Base-by-base conservation (phyloP, 78 protist genomes). In the Trichosphaerium sp. region DNA sequence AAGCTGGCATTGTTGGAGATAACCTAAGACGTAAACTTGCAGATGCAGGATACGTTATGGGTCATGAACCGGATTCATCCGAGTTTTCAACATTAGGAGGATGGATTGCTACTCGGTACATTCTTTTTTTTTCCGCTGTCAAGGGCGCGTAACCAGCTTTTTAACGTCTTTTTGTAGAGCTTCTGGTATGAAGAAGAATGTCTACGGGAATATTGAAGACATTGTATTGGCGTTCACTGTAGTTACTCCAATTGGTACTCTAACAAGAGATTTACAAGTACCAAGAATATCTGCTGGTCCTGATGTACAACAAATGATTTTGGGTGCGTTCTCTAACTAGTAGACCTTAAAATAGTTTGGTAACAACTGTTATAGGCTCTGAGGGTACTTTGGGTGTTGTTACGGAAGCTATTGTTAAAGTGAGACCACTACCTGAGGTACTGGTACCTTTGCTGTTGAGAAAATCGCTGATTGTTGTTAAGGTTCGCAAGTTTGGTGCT, bases 31-130 rank as follows among this genome's bases (percentile, higher is more conserved):
- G 67, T 38, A 67, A 83, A 34, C 59, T 89, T 11, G 72, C 49
- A 8, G 58, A 48, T 25, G 42, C 60, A 10, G 94, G 91, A 29
- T 65, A 83, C 34, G 54, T 65, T 47, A 25, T 83, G 49, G 94
- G 94, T 18, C 94, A 89, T 63, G 94, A 89, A 40, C 94, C 94
- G 31, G 94, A 88, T 58, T 78, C 85, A 49, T 68, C 63, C 39
- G 88, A 83, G 65, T 78, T 79, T 43, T 75, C 85, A 48, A 69
- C 94, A 21, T 70, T 89, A 21, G 94, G 94, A 48, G 94, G 94
- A 31, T 89, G 94, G 94, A 67, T 85, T 29, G 88, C 91, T 14
- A 85, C 94, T 1, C 74, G n/a, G n/a, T n/a, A n/a, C n/a, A n/a
- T n/a, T n/a, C n/a, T n/a, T n/a, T n/a, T n/a, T n/a, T n/a, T n/a